phyloP scores from a whole-genome alignment of 2,329 filamentous ascomycete genomes.

The Venturiaceae sp. region DNA sequence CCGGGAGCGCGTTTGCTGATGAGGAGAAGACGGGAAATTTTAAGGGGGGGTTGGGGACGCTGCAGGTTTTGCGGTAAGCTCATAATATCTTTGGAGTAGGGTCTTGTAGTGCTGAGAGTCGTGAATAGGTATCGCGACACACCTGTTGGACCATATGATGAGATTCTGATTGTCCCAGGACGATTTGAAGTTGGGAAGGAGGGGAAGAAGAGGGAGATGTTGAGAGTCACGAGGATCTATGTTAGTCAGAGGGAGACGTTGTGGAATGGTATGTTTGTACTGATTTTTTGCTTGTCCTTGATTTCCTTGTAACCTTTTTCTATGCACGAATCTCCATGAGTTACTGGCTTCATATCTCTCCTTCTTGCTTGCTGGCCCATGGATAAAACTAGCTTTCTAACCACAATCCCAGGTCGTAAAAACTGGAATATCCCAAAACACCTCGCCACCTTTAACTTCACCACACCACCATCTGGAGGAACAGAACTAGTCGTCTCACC shows the following conservation, averaged over 20 bases:
- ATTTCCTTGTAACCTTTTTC: no score
- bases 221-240: slow-evolving; percentile 5
- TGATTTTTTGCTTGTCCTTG: no score
- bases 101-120: neutral
- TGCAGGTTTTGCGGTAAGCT: slow-evolving; percentile 6
- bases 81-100: neutral
- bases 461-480: neutral
- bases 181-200: neutral
- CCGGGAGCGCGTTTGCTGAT: neutral
- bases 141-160: slow-evolving; percentile 7
- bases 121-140: neutral
- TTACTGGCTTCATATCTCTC: neutral
- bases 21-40: neutral
- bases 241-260: slow-evolving; percentile 8
- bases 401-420: neutral
- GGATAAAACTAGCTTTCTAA: no score
- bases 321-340: neutral
- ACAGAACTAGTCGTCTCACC: neutral
- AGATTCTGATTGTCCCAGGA: slow-evolving; percentile 6
- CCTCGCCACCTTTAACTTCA: slow-evolving; percentile 4
- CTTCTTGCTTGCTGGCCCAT: no score
- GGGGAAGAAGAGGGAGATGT: neutral
- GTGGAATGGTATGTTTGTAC: slow-evolving; percentile 3
- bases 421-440: slow-evolving; percentile 10
- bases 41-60: neutral